Base-by-base conservation (phyloP, 1,139 yeast genomes). In the Diutina neorugosa region DNA sequence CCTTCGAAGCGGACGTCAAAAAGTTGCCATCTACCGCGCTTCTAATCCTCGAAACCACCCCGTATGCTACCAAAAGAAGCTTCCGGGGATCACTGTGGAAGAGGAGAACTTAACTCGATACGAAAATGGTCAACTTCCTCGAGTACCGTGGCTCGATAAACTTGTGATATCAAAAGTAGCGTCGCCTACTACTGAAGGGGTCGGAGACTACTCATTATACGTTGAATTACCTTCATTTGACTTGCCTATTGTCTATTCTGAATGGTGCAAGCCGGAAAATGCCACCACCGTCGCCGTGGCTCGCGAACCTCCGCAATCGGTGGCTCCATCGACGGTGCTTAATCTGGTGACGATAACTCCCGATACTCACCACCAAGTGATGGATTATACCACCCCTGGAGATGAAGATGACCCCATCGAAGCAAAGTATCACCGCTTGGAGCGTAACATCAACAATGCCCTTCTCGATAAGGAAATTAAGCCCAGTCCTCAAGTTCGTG, bases 401-500 rank as follows among this genome's bases (percentile, higher is more conserved):
- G 50, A 46, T 18, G 50, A 46, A 18, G 50, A 46, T 9, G 95
- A 90, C 61, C 96, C 96, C 0, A 84, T 93, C 19, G 98, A 93
- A 63, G 77, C 82, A 57, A 94, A 93, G 64, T 89, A 86, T 63
- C 81, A 96, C 58, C 81, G 85, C 57, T 68, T 93, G 52, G 95
- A 90, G 58, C 83, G 98, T 66, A 72, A 72, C 54, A 81, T 87
- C 52, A 88, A 86, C 62, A 84, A 87, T 60, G 79, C 90, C 1
- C 77, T 86, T 31, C 67, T 88, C 41, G 98, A 91, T 64, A 84
- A 82, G 60, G 96, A 90, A 56, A 72, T 88, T 53, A 90, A 91
- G 61, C 98, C 98, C 0, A 85, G 94, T 19, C 86, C 96, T 1
- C 86, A 84, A 60, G 74, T 85, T 44, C 74, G 97, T 58, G 93